Evolutionary conservation across 2,329 filamentous ascomycete species (phyloP).

Genomic region (Nothophaeocryptopus gaeumannii): DNA sequence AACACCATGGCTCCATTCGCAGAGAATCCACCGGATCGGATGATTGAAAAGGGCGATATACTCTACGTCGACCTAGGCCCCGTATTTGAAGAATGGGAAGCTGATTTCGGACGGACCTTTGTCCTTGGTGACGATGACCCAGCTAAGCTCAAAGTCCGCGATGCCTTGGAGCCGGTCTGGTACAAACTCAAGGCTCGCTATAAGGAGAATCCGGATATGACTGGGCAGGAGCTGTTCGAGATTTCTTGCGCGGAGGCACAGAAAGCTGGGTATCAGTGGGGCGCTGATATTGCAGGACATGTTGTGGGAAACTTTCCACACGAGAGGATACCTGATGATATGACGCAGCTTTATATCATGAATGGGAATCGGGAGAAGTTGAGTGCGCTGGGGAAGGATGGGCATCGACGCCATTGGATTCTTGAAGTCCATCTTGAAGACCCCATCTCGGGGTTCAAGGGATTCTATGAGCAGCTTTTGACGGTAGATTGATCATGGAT

Average conservation of each 20-base stretch:
- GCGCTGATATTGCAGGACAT: slow-evolving; percentile 48
- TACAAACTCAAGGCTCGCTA: slow-evolving; percentile 44
- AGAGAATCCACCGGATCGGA: slow-evolving; percentile 51
- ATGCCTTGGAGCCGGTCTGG: slow-evolving; percentile 50
- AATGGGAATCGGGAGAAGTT: slow-evolving; percentile 46
- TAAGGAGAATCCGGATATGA: slow-evolving; percentile 43
- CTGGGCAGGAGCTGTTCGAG: slow-evolving; percentile 49
- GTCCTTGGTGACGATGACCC: slow-evolving; percentile 48
- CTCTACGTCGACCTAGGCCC: slow-evolving; percentile 53
- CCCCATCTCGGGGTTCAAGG: slow-evolving; percentile 38
- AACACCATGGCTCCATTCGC: slow-evolving; percentile 50
- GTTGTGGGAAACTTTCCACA: slow-evolving; percentile 52
- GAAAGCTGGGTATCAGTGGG: slow-evolving; percentile 45
- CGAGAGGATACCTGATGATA: slow-evolving; percentile 51
- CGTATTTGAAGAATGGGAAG: slow-evolving; percentile 54
- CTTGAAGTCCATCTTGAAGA: slow-evolving; percentile 51
- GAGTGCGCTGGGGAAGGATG: slow-evolving; percentile 40
- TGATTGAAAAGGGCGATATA: slow-evolving; percentile 50
- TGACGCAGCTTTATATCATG: slow-evolving; percentile 46
- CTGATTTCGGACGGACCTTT: slow-evolving; percentile 54
- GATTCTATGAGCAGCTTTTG: slow-evolving; percentile 43
- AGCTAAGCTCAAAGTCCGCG: slow-evolving; percentile 45
- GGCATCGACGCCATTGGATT: slow-evolving; percentile 50
- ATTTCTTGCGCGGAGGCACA: slow-evolving; percentile 35
- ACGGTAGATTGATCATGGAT: slow-evolving; percentile 9